Conservation (phyloP, 371 early-diverging fungal species). For the Lichtheimia ramosa region DNA sequence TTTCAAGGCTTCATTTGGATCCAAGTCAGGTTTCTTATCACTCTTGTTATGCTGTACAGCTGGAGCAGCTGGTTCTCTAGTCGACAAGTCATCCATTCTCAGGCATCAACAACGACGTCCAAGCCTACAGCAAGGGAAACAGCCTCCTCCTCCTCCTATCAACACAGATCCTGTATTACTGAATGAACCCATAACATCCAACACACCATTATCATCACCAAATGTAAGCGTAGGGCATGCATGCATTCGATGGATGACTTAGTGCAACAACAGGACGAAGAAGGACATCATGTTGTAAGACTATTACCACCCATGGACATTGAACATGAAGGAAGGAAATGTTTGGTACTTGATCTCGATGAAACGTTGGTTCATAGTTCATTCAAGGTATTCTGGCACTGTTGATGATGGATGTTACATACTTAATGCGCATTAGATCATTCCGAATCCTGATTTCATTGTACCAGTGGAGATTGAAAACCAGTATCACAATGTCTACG, state of each 20-base stretch:
- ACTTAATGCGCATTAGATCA: slow-evolving; percentile 47
- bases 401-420: no score
- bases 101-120: not conserved
- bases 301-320: slow-evolving; percentile 40
- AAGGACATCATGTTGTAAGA: slow-evolving; percentile 12
- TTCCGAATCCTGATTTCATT: slow-evolving; percentile 81
- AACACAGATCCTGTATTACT: not conserved
- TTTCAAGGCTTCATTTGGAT: slow-evolving; percentile 10
- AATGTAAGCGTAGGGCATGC: not conserved
- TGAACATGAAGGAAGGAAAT: slow-evolving; percentile 46
- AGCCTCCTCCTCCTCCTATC: not conserved
- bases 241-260: not conserved
- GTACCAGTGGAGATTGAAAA: slow-evolving; percentile 92
- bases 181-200: slow-evolving; percentile 2
- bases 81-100: slow-evolving; percentile 14
- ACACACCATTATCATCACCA: slow-evolving; percentile 10
- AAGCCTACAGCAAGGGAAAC: not conserved
- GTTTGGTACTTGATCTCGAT: slow-evolving; percentile 68
- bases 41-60: slow-evolving; percentile 22
- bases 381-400: slow-evolving; percentile 43
- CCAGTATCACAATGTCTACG: slow-evolving; percentile 91
- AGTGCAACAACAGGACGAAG: not conserved
- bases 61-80: slow-evolving; percentile 13
- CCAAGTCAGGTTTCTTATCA: slow-evolving; percentile 21
- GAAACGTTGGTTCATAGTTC: slow-evolving; percentile 69